Evolutionary conservation across 331 rosid species (phyloP), one percentile per base, ranked within the genome.

Genomic region (Quercus tomentella): DNA sequence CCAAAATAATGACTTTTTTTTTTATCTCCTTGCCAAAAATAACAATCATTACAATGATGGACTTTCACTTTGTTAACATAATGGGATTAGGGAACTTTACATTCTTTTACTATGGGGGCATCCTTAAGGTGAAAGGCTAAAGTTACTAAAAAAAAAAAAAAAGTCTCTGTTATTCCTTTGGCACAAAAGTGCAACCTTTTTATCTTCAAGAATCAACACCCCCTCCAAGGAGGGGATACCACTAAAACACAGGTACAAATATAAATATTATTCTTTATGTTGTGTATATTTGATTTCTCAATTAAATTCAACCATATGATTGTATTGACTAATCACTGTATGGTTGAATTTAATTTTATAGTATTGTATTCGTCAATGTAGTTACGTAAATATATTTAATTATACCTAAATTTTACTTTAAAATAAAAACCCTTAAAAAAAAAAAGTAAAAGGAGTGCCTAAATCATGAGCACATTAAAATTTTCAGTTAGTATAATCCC

Each of bases 121-220:
- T 79, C 31, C 55, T 52, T 72, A 18, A 28, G 28, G 28, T 37
- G n/a, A 79, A 87, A 58, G 45, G 54, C 77, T 65, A 76, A 86
- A 85, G 52, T 76, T 63, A 79, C 41, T 78, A 43, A 75, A 20
- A 35, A 58, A 30, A n/a, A 43, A 75, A 20, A 35, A 56, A 87
- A 78, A 73, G 76, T 81, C 81, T 26, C 52, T 45, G 70, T 76
- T 37, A 79, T 82, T 79, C 84, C 84, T 84, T 77, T 76, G 57
- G 73, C 82, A 63, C 76, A 80, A 72, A 84, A 86, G 70, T 86
- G 72, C 82, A 76, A 82, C 81, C 75, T 81, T 86, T 51, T 55
- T 56, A 77, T 87, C 45, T 41, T 76, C 66, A 58, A 72, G 67
- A 76, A 72, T 78, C 81, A 72, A 45, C 54, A 45, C 54, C 4